These are phyloP conservation scores for Pythium periplocum DNA, from an alignment of 352 stramenopile species.

Conservation along the genomic window DNA sequence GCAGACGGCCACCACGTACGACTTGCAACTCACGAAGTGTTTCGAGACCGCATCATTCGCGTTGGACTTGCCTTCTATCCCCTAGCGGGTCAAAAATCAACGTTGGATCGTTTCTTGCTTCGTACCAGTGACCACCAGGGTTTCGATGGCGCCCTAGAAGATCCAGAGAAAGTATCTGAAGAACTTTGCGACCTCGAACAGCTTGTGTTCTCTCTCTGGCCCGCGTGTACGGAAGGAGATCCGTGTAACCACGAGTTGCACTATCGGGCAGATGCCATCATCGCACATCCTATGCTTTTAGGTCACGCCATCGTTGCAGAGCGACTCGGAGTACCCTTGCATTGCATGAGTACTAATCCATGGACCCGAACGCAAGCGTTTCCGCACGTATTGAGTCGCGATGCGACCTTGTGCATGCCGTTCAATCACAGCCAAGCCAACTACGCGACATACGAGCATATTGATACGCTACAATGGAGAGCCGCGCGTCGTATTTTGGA, in stretches of 20 bases:
- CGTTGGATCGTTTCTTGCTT: conserved; percentile 37
- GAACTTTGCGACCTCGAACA: conserved; percentile 35
- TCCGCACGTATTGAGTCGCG: conserved; percentile 37
- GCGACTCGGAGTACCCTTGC: conserved; percentile 64
- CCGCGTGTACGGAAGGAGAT: conserved; percentile 43
- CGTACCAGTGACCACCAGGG: conserved; percentile 33
- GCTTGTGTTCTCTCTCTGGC: conserved; percentile 59
- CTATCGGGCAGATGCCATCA: conserved; percentile 69
- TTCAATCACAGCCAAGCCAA: conserved; percentile 45
- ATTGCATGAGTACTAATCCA: conserved; percentile 54
- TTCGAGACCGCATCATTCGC: conserved; percentile 57
- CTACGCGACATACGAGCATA: conserved; percentile 42
- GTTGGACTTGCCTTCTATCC: conserved; percentile 67
- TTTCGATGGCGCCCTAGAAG: conserved; percentile 21
- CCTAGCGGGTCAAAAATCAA: conserved; percentile 46
- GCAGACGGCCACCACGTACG: conserved; percentile 85
- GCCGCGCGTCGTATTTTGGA: conserved; percentile 40
- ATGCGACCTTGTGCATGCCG: conserved; percentile 23
- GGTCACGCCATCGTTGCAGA: conserved; percentile 59
- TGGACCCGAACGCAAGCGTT: conserved; percentile 55
- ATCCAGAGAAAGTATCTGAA: conserved; percentile 31
- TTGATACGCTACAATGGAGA: conserved; percentile 49
- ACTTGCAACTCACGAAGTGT: conserved; percentile 80
- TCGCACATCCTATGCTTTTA: conserved; percentile 58
- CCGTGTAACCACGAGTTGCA: conserved; percentile 28